phyloP scores from a whole-genome alignment of 1,139 yeast species.

The Yamadazyma sp. region DNA sequence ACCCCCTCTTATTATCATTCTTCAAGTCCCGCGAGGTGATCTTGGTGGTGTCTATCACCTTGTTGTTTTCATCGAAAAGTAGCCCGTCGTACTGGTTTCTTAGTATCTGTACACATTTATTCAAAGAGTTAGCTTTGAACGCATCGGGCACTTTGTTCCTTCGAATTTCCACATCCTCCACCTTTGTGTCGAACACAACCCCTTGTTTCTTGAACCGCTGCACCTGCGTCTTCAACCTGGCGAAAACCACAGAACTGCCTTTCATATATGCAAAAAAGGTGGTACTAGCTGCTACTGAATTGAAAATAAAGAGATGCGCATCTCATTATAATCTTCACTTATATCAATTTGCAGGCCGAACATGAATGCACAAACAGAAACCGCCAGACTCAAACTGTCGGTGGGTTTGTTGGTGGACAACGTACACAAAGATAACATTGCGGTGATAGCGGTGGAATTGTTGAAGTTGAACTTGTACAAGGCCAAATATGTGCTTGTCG shows the following conservation, averaged over 20 bases:
- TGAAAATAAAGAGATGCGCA: constrained; percentile 5
- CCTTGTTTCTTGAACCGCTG: constrained; percentile 31
- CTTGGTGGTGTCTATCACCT: constrained; percentile 13
- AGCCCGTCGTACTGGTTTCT: constrained; percentile 20
- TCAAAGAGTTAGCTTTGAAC: constrained; percentile 15
- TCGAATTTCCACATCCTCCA: not conserved
- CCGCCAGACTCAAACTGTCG: constrained; percentile 52
- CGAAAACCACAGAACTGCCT: constrained; percentile 1
- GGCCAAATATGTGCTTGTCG: constrained; percentile 60
- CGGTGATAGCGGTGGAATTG: constrained; percentile 45
- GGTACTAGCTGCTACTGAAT: too few relatives aligned
- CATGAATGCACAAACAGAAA: constrained; percentile 22
- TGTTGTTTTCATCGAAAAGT: constrained; percentile 16
- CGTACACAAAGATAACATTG: constrained; percentile 48
- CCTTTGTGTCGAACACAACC: constrained; percentile 10
- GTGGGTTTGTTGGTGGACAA: constrained; percentile 51
- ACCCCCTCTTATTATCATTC: constrained; percentile 3
- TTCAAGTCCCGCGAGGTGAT: constrained; percentile 13
- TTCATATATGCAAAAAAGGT: constrained; percentile 6
- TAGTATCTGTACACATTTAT: constrained; percentile 21
- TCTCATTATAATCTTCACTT: not conserved
- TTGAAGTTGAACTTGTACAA: constrained; percentile 56
- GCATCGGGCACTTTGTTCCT: constrained; percentile 4
- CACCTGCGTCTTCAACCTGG: constrained; percentile 24
- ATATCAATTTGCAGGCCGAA: too few relatives aligned